Conservation (phyloP, 495 filamentous ascomycete genomes). For the Xylaria scruposa region DNA sequence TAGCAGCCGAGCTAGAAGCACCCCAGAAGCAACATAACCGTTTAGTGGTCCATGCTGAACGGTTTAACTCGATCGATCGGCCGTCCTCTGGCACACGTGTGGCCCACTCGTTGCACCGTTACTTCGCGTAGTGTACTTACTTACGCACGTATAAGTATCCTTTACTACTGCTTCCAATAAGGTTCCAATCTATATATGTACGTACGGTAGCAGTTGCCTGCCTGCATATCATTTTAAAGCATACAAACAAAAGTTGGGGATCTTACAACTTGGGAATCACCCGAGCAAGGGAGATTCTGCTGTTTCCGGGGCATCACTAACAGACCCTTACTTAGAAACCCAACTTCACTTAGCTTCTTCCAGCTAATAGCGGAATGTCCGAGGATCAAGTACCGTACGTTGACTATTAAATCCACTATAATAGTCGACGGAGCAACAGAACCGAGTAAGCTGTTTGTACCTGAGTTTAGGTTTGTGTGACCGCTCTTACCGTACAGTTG, state of each 20-base stretch:
- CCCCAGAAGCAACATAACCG: conserved; percentile 21
- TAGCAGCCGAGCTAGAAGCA: conserved; percentile 19
- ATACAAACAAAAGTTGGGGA: background rate
- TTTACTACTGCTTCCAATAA: background rate
- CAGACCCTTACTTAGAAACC: background rate
- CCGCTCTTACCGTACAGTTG: background rate
- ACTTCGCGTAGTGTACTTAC: background rate
- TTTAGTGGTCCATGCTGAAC: conserved; percentile 3
- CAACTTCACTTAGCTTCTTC: background rate
- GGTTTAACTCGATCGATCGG: conserved; percentile 15
- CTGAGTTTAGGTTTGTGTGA: conserved; percentile 5
- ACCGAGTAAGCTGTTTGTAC: background rate
- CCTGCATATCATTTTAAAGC: background rate
- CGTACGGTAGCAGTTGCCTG: background rate
- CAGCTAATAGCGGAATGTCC: background rate
- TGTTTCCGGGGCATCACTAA: background rate
- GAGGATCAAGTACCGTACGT: background rate
- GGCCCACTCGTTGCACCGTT: conserved; percentile 12
- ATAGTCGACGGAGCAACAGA: background rate
- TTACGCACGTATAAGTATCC: background rate
- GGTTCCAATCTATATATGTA: background rate
- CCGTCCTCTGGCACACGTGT: background rate
- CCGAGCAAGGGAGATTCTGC: background rate
- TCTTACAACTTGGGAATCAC: background rate
- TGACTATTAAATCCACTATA: background rate